Evolutionary conservation across 2,329 filamentous ascomycete genomes (phyloP).

Genomic region (Tothia fuscella): DNA sequence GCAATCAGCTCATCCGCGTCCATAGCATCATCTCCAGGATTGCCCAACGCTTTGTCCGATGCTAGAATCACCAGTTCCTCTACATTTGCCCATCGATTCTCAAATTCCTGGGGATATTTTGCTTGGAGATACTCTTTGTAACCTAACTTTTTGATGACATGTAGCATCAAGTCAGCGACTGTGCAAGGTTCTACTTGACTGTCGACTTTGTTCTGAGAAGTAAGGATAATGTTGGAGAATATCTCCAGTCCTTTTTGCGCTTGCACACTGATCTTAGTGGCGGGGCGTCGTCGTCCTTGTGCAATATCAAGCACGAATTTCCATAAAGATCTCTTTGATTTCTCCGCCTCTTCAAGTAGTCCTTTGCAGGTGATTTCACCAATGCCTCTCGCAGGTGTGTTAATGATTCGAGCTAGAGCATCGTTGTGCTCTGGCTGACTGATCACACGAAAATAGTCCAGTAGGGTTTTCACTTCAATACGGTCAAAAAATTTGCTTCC

Average conservation of each 20-base stretch:
- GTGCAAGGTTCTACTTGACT: slow-evolving; percentile 30
- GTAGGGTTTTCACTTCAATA: slow-evolving; percentile 70
- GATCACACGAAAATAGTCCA: slow-evolving; percentile 82
- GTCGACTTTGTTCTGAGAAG: slow-evolving; percentile 41
- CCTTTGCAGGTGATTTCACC: slow-evolving; percentile 67
- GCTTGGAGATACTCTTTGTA: slow-evolving; percentile 63
- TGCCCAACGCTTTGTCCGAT: slow-evolving; percentile 49
- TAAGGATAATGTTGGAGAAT: slow-evolving; percentile 50
- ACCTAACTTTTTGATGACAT: slow-evolving; percentile 51
- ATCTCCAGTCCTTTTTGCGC: slow-evolving; percentile 45
- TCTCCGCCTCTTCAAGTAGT: slow-evolving; percentile 66
- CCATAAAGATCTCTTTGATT: slow-evolving; percentile 61
- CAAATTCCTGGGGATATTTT: slow-evolving; percentile 60
- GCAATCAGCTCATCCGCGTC: slow-evolving; percentile 44
- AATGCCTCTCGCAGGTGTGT: slow-evolving; percentile 68
- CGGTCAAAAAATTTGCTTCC: slow-evolving; percentile 88
- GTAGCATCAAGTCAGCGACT: slow-evolving; percentile 39
- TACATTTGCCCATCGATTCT: slow-evolving; percentile 76
- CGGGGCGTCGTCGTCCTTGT: slow-evolving; percentile 38
- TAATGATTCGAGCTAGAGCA: slow-evolving; percentile 71
- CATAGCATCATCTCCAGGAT: slow-evolving; percentile 27
- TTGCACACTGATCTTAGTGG: slow-evolving; percentile 42
- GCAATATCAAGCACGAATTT: slow-evolving; percentile 49
- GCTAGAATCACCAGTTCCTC: slow-evolving; percentile 77
- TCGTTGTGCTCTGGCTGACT: slow-evolving; percentile 81